A percentile compares a stretch with the other conserved stretches of the same genome.
Conservation (phyloP, 495 filamentous ascomycete species). For the Platismatia glauca region DNA sequence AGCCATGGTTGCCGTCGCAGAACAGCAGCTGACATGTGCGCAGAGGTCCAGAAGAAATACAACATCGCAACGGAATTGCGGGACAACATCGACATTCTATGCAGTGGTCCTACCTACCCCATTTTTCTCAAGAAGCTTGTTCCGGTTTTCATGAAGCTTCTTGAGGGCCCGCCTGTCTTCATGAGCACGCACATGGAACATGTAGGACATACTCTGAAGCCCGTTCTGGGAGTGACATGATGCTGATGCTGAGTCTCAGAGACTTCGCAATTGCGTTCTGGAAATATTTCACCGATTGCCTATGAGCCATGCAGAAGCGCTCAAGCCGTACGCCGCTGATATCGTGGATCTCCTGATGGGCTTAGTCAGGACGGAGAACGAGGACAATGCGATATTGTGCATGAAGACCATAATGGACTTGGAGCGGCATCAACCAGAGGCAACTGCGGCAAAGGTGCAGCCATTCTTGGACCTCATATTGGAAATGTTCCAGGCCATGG, state of each 20-base stretch:
- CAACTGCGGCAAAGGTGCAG: conserved; percentile 70
- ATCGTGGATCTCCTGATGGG: conserved; percentile 83
- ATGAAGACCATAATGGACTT: conserved; percentile 98
- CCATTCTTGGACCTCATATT: conserved; percentile 85
- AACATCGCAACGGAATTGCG: conserved; percentile 71
- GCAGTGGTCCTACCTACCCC: conserved; percentile 55
- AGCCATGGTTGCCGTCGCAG: conserved; percentile 9
- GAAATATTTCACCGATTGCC: conserved; percentile 92
- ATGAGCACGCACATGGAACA: conserved; percentile 80
- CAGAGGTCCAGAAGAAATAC: conserved; percentile 68
- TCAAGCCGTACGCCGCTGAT: conserved; percentile 78
- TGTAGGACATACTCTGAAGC: conserved; percentile 34
- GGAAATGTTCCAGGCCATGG: conserved; percentile 91
- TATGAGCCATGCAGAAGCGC: conserved; percentile 64
- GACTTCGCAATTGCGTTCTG: conserved; percentile 80
- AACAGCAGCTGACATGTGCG: conserved; percentile 13
- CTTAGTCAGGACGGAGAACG: conserved; percentile 83
- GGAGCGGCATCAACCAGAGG: conserved; percentile 82
- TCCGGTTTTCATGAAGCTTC: conserved; percentile 78
- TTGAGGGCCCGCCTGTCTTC: conserved; percentile 84
- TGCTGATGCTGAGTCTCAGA: conserved; percentile 42
- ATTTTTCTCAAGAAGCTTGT: conserved; percentile 76
- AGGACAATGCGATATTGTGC: conserved; percentile 94
- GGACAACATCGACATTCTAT: conserved; percentile 72
- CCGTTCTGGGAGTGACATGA: conserved; percentile 12